Conservation (phyloP, 495 filamentous ascomycete genomes). For the Aspergillus funiculosus region DNA sequence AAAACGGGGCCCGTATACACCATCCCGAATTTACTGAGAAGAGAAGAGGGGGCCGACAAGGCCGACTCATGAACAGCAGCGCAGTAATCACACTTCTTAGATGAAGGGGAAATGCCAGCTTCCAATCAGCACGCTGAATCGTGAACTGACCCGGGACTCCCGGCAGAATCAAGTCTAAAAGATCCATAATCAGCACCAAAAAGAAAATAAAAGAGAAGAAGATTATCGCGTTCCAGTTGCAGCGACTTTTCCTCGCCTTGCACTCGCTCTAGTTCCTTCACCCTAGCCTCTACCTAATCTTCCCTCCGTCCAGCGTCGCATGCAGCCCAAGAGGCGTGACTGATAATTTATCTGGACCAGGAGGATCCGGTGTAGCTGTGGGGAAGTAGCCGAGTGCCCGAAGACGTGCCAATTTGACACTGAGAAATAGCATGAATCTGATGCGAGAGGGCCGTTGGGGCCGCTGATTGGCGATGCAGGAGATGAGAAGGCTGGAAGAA, state of each 20-base stretch:
- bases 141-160: neutral
- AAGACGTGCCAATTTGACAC: neutral
- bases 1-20: no score
- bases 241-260: no score
- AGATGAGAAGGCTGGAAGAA: slow-evolving; percentile 8
- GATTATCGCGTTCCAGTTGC: neutral
- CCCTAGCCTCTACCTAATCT: neutral
- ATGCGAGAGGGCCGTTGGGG: neutral
- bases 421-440: neutral
- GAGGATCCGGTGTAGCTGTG: neutral
- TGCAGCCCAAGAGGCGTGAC: neutral
- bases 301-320: neutral
- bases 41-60: no score
- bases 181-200: neutral
- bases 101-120: neutral
- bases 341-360: neutral
- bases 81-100: no score
- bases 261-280: neutral
- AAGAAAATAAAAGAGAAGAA: no score
- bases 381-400: neutral
- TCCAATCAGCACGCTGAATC: slow-evolving; percentile 1
- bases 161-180: neutral
- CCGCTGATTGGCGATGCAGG: slow-evolving; percentile 3
- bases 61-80: no score
- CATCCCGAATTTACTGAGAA: no score